Evolutionary conservation across 306 rosid species (phyloP).

Genomic region (Acacia acuminata): DNA sequence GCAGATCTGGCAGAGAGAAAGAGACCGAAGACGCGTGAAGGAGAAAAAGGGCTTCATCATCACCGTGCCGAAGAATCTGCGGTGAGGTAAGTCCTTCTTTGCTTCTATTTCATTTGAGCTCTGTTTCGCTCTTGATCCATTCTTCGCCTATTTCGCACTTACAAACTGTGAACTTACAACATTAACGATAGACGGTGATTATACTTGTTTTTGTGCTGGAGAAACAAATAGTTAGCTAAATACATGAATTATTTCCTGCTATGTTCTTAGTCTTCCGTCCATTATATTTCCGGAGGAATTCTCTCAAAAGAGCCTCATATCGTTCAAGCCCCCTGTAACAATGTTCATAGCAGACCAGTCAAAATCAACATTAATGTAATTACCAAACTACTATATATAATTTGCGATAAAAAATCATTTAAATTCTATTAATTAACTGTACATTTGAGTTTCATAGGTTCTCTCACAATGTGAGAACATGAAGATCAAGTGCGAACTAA

Average conservation of each 20-base stretch:
- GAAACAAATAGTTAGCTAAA: too few species aligned
- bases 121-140: too few species aligned
- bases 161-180: too few species aligned
- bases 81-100: too few species aligned
- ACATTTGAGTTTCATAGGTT: not conserved
- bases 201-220: too few species aligned
- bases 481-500: not conserved
- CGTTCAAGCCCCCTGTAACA: conserved; percentile 53
- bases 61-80: too few species aligned
- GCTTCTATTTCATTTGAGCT: too few species aligned
- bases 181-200: too few species aligned
- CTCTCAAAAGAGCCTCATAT: conserved; percentile 52
- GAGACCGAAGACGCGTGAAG: too few species aligned
- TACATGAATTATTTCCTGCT: conserved; percentile 52
- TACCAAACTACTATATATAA: not conserved
- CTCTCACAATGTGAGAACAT: not conserved
- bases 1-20: too few species aligned
- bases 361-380: not conserved
- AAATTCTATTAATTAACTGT: not conserved
- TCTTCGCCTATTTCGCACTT: too few species aligned
- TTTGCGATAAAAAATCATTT: not conserved
- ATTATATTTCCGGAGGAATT: conserved; percentile 59
- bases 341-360: conserved; percentile 9
- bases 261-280: conserved; percentile 73
- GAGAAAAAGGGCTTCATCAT: too few species aligned